A percentile compares a stretch with the other conserved stretches of the same genome.
Evolutionary conservation across 345 rosid species (phyloP).

Genomic region (Brassica carinata): DNA sequence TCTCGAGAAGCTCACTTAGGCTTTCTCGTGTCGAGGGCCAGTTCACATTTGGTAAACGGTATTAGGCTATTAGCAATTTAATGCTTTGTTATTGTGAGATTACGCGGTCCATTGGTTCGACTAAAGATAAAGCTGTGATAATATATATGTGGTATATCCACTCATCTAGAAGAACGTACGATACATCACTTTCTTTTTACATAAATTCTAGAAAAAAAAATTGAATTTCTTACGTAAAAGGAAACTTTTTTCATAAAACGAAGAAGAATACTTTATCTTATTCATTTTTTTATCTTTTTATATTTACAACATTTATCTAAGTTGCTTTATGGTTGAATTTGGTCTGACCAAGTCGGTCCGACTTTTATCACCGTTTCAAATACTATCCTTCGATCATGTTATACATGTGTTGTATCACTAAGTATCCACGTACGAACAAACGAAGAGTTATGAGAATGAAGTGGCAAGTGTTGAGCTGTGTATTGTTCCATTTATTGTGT

Average conservation of each 20-base stretch:
- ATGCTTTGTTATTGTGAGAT: neutral
- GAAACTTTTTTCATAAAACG: too few species aligned
- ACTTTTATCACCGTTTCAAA: neutral
- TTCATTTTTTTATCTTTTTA: too few species aligned
- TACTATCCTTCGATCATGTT: neutral
- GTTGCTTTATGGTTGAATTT: neutral
- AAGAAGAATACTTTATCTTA: too few species aligned
- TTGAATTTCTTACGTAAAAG: too few species aligned
- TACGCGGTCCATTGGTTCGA: neutral
- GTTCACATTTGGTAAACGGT: constrained; percentile 12
- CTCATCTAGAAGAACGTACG: too few species aligned
- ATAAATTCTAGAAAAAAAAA: too few species aligned
- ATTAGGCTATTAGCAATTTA: neutral
- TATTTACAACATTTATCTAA: neutral
- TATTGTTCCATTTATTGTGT: constrained; percentile 24
- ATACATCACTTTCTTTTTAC: too few species aligned
- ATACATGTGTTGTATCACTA: constrained; percentile 2
- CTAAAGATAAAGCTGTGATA: constrained; percentile 1
- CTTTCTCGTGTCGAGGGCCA: neutral
- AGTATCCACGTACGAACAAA: constrained; percentile 10
- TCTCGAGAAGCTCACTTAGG: constrained; percentile 20
- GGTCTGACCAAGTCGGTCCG: neutral
- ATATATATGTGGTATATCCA: neutral
- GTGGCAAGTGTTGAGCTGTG: constrained; percentile 22
- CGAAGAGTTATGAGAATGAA: constrained; percentile 25